Percentiles rank a stretch among this genome's conserved stretches.
phyloP scores from a whole-genome alignment of 176 grass and related monocot species.

The Oryza meyeriana region DNA sequence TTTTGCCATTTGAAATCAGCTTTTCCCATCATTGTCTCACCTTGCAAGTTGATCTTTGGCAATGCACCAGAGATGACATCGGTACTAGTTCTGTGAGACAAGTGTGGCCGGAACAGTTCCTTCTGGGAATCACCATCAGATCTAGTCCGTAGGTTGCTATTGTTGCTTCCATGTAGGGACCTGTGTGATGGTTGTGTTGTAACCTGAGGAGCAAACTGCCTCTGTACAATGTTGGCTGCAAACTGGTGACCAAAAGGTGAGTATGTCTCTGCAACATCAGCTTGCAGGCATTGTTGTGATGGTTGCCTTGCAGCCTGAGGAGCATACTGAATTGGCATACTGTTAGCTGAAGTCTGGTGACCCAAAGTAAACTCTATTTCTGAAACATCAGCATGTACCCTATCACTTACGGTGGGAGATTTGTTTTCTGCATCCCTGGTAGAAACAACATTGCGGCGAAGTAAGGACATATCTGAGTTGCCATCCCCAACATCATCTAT shows the following conservation, averaged over 20 bases:
- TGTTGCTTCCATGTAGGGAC: not conserved
- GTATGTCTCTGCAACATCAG: not conserved
- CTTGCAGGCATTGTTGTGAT: not conserved
- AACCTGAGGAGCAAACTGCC: not conserved
- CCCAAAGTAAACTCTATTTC: not conserved
- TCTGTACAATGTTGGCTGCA: not conserved
- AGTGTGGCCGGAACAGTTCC: not conserved
- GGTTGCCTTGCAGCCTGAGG: not conserved
- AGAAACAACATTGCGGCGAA: not conserved
- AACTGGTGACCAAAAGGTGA: not conserved
- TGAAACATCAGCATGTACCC: not conserved
- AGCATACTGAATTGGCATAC: not conserved
- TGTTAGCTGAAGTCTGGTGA: not conserved
- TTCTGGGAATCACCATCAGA: not conserved
- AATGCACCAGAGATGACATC: not conserved
- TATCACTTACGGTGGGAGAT: not conserved
- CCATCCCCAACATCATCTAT: not conserved
- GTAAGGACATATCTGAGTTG: not conserved
- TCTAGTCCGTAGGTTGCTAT: not conserved
- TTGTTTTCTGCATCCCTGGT: not conserved
- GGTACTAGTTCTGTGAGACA: not conserved
- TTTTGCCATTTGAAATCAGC: not conserved
- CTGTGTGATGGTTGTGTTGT: not conserved
- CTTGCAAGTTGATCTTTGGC: not conserved
- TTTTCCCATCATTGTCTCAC: not conserved